Conservation (phyloP, 108 stramenopile species). For the Fragilaria crotonensis region DNA sequence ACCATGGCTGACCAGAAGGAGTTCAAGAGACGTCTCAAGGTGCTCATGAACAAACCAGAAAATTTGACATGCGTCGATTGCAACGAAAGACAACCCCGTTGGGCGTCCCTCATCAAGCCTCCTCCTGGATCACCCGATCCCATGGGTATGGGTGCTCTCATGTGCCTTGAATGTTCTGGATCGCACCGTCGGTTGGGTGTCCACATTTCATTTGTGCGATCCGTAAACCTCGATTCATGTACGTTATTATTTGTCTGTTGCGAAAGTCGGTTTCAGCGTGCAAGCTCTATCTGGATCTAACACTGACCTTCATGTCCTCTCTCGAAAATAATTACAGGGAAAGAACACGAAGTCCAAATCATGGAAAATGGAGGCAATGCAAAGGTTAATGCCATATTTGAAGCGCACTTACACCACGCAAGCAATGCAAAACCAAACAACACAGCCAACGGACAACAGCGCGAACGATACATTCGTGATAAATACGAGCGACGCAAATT, state of each 20-base stretch:
- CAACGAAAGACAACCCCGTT: slow-evolving; percentile 90
- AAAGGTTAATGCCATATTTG: slow-evolving; percentile 82
- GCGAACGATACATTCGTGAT: slow-evolving; percentile 87
- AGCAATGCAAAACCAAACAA: slow-evolving; percentile 51
- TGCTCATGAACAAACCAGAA: slow-evolving; percentile 73
- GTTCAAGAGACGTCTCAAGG: slow-evolving; percentile 73
- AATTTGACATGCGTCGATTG: slow-evolving; percentile 93
- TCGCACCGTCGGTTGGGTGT: slow-evolving; percentile 96
- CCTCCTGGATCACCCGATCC: slow-evolving; percentile 73
- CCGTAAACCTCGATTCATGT: slow-evolving; percentile 87
- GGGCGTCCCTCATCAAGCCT: slow-evolving; percentile 90
- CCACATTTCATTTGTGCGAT: slow-evolving; percentile 96
- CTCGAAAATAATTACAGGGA: slow-evolving; percentile 49
- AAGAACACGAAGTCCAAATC: slow-evolving; percentile 80
- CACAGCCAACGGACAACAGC: slow-evolving; percentile 56
- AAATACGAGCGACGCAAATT: slow-evolving; percentile 90
- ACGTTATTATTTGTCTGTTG: slow-evolving; percentile 21
- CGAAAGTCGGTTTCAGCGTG: no score
- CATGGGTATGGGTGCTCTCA: slow-evolving; percentile 88
- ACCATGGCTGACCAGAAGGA: not conserved
- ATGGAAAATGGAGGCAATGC: slow-evolving; percentile 91
- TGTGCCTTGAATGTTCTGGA: slow-evolving; percentile 97
- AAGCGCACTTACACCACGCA: slow-evolving; percentile 55
- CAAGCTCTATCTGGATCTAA: not conserved
- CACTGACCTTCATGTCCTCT: not conserved